phyloP scores from a whole-genome alignment of 2,329 filamentous ascomycete species.

The Harringtonia aguacate region DNA sequence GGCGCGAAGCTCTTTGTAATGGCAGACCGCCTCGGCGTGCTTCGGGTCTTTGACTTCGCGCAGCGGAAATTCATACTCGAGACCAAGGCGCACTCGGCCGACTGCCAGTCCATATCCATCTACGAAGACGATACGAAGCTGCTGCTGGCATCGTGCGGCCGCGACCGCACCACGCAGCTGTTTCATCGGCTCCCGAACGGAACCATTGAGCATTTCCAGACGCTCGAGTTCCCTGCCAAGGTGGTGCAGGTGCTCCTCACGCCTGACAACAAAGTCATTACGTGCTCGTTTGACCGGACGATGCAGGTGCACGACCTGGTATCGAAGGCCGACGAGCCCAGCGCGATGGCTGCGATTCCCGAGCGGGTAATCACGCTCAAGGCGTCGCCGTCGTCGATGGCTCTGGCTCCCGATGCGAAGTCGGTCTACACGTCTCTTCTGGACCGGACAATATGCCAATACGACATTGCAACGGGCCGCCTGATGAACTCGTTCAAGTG shows the following conservation, averaged over 20 bases:
- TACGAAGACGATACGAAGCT: slow-evolving; percentile 50
- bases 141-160: slow-evolving; percentile 70
- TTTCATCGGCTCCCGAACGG: slow-evolving; percentile 52
- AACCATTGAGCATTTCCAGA: slow-evolving; percentile 72
- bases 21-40: slow-evolving; percentile 77
- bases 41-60: slow-evolving; percentile 56
- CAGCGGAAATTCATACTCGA: slow-evolving; percentile 54
- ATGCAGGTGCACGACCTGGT: slow-evolving; percentile 73
- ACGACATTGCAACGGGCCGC: slow-evolving; percentile 56
- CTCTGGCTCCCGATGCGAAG: slow-evolving; percentile 51
- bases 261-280: slow-evolving; percentile 64
- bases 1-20: slow-evolving; percentile 61
- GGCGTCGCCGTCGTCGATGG: slow-evolving; percentile 78
- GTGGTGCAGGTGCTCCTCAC: slow-evolving; percentile 69
- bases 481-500: slow-evolving; percentile 69
- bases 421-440: slow-evolving; percentile 48
- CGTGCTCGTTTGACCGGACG: slow-evolving; percentile 80
- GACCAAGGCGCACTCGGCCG: slow-evolving; percentile 75
- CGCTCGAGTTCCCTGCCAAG: slow-evolving; percentile 82
- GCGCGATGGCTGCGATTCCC: slow-evolving; percentile 65
- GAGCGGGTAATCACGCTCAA: slow-evolving; percentile 72
- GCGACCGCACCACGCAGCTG: slow-evolving; percentile 90
- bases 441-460: slow-evolving; percentile 50
- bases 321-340: slow-evolving; percentile 52
- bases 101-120: slow-evolving; percentile 73